Percentiles rank a stretch among this genome's conserved stretches.
phyloP scores from a whole-genome alignment of 148 eudicot genomes.

The Rhododendron griersonianum region DNA sequence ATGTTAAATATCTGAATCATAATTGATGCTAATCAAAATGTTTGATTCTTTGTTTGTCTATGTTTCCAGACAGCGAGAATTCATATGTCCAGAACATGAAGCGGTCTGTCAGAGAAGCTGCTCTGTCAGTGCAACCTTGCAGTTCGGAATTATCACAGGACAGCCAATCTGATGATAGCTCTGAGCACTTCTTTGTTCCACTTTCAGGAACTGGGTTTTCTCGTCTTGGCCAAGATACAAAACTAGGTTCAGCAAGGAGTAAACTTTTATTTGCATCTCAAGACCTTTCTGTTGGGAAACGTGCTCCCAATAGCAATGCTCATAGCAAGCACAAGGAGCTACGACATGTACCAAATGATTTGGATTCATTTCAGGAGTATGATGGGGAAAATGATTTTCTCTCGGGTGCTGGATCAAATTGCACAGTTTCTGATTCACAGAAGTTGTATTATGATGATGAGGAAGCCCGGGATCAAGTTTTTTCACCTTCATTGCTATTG shows the following conservation, averaged over 20 bases:
- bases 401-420: slow-evolving; percentile 59
- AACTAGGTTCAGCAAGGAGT: slow-evolving; percentile 38
- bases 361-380: slow-evolving; percentile 57
- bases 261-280: slow-evolving; percentile 49
- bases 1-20: not conserved
- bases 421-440: slow-evolving; percentile 57
- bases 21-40: not conserved
- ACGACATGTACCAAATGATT: slow-evolving; percentile 39
- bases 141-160: slow-evolving; percentile 68
- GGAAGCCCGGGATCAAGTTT: slow-evolving; percentile 74
- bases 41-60: slow-evolving; percentile 6
- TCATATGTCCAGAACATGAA: slow-evolving; percentile 62
- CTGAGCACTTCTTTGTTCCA: slow-evolving; percentile 94
- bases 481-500: slow-evolving; percentile 90
- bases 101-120: slow-evolving; percentile 98
- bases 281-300: slow-evolving; percentile 46
- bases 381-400: slow-evolving; percentile 60
- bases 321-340: slow-evolving; percentile 51
- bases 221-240: slow-evolving; percentile 50
- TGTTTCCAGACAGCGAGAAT: slow-evolving; percentile 53
- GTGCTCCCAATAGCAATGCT: slow-evolving; percentile 29
- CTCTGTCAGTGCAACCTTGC: slow-evolving; percentile 58
- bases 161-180: slow-evolving; percentile 84
- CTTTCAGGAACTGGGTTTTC: slow-evolving; percentile 73
- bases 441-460: slow-evolving; percentile 62